A percentile compares a stretch with the other conserved stretches of the same genome.
Evolutionary conservation across 345 rosid species (phyloP).

Genomic region (Turritis glabra): DNA sequence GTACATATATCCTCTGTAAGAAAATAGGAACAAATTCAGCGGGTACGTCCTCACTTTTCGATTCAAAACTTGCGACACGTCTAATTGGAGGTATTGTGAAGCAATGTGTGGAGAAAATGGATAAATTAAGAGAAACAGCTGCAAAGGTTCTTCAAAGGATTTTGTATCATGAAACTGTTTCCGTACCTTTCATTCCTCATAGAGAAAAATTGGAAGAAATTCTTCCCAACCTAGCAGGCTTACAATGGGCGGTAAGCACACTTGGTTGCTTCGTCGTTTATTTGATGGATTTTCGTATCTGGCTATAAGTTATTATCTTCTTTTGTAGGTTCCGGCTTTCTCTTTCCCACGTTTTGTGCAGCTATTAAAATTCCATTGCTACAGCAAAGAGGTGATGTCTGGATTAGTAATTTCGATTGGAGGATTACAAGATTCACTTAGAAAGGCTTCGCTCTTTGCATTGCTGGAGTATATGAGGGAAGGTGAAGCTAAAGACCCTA

Average conservation of each 20-base stretch:
- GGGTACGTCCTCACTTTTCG: constrained; percentile 45
- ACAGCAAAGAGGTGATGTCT: constrained; percentile 66
- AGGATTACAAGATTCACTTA: constrained; percentile 88
- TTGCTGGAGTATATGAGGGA: constrained; percentile 66
- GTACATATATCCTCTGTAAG: constrained; percentile 73
- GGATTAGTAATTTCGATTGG: constrained; percentile 90
- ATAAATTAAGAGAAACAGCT: constrained; percentile 88
- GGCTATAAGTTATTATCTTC: constrained; percentile 19
- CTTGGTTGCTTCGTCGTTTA: constrained; percentile 17
- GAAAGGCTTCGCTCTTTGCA: constrained; percentile 66
- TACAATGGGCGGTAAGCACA: constrained; percentile 76
- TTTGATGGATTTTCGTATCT: neutral
- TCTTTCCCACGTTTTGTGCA: constrained; percentile 82
- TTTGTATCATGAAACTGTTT: constrained; percentile 53
- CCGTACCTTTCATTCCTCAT: constrained; percentile 63
- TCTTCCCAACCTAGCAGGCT: constrained; percentile 52
- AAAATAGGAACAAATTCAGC: constrained; percentile 34
- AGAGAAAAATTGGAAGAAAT: constrained; percentile 74
- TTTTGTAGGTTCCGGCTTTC: constrained; percentile 74
- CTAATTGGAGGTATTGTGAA: constrained; percentile 65
- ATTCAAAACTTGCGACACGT: constrained; percentile 58
- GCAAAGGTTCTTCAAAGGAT: constrained; percentile 77
- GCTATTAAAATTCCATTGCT: constrained; percentile 61
- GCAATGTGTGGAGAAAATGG: constrained; percentile 97
- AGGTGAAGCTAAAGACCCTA: constrained; percentile 43